Percentiles rank a stretch among this genome's conserved stretches.
phyloP scores from a whole-genome alignment of 2,329 filamentous ascomycete genomes.

The Fusarium sp. region DNA sequence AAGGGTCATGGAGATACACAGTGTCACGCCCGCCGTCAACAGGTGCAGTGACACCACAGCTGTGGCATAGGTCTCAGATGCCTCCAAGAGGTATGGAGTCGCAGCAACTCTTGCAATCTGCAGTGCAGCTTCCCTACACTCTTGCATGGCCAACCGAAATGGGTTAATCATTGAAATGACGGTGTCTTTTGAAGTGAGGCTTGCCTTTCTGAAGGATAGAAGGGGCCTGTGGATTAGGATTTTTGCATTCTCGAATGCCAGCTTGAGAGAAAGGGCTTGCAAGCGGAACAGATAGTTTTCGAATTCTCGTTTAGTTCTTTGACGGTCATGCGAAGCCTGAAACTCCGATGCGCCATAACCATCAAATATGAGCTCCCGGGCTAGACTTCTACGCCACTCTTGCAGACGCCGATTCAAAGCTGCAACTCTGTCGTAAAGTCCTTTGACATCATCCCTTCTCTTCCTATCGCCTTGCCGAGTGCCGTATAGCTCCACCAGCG shows the following conservation, averaged over 20 bases:
- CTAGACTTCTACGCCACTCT: not conserved
- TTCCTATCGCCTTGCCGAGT: not conserved
- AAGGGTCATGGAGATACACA: not conserved
- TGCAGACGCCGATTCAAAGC: not conserved
- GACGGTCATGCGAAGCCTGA: not conserved
- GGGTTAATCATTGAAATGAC: fast-evolving
- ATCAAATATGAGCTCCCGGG: not conserved
- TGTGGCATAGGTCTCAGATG: not conserved
- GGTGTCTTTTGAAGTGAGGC: fast-evolving
- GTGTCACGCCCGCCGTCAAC: not conserved
- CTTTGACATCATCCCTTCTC: not conserved
- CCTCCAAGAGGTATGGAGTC: not conserved
- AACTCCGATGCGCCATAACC: fast-evolving
- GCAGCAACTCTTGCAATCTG: not conserved
- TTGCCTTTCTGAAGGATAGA: not conserved
- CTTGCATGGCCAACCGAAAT: not conserved
- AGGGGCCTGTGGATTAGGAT: slow-evolving; percentile 44
- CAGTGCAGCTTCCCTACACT: not conserved
- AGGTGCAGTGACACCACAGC: not conserved
- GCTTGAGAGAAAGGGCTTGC: slow-evolving; percentile 45
- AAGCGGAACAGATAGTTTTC: slow-evolving; percentile 41
- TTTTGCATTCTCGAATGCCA: slow-evolving; percentile 47
- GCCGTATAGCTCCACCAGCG: slow-evolving; percentile 23
- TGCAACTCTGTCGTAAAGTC: not conserved
- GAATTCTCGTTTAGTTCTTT: not conserved